Evolutionary conservation across 345 rosid species (phyloP).

Genomic region (Hevea brasiliensis): DNA sequence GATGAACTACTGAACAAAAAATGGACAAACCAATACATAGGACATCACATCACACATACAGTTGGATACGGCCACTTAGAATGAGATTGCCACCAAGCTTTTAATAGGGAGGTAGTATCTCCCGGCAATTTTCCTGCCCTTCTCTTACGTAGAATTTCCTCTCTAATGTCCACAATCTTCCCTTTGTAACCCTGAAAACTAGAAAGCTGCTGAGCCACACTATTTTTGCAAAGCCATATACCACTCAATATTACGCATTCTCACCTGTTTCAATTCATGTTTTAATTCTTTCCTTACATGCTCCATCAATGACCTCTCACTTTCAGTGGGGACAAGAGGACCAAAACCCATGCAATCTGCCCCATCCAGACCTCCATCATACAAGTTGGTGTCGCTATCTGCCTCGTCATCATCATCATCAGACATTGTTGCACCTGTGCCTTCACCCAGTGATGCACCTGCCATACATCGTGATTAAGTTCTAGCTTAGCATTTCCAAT

Average conservation of each 20-base stretch:
- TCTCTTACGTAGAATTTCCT: conserved; percentile 88
- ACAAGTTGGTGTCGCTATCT: conserved; percentile 64
- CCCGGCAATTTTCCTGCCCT: conserved; percentile 88
- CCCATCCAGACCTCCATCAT: conserved; percentile 52
- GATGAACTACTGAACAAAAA: background rate
- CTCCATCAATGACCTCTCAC: conserved; percentile 85
- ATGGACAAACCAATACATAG: background rate
- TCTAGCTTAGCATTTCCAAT: conserved; percentile 6
- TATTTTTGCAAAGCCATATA: background rate
- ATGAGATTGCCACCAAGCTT: conserved; percentile 93
- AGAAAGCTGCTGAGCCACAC: conserved; percentile 18
- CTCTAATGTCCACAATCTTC: conserved; percentile 82
- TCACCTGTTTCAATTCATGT: conserved; percentile 87
- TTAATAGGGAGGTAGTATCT: conserved; percentile 71
- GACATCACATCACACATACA: conserved; percentile 33
- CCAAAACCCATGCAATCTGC: conserved; percentile 75
- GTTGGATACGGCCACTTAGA: conserved; percentile 96
- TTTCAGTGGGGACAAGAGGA: conserved; percentile 77
- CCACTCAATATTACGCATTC: conserved; percentile 8
- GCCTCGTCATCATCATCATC: conserved; percentile 79
- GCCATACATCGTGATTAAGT: conserved; percentile 19
- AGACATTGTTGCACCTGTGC: conserved; percentile 87
- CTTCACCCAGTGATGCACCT: conserved; percentile 82
- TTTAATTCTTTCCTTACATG: conserved; percentile 82
- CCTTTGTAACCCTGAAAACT: conserved; percentile 67